Base-by-base conservation (phyloP, 495 filamentous ascomycete genomes). In the Podospora bellae-mahoneyi region DNA sequence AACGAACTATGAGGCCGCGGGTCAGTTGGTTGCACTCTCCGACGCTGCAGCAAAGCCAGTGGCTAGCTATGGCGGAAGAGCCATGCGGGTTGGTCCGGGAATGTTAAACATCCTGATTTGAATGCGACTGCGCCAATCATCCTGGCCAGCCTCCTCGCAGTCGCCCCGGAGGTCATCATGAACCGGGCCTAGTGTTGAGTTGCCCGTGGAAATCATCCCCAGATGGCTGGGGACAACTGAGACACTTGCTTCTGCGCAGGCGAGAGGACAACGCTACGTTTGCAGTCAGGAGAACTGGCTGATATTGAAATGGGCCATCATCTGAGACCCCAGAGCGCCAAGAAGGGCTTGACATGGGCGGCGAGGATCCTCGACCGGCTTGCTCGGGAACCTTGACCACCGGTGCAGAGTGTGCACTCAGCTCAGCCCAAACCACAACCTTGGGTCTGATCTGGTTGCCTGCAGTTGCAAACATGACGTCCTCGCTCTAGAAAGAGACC, bases 351-450 rank as follows among this genome's bases (percentile, higher is more conserved):
- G 58, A 58, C 53, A 26, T 48, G 57, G 57, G 53, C 56, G 27
- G 23, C 16, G 30, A 30, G 27, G 60, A 28, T 63, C 54, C 23
- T 10, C 58, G n/a, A 58, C n/a, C 34, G 23, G 48, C 39, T 58
- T 60, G 56, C 65, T 64, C 58, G 62, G 65, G 58, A 65, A 48
- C 60, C 55, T 18, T 66, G 65, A 60, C 6, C 18, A 28, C 1
- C 0, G n/a, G 28, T 34, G 56, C 54, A 65, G 32, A 32, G 30
- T 5, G 30, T 28, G 30, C 30, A n/a, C 39, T 66, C 65, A 71
- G 59, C 64, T 55, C 66, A 69, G 69, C 62, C 68, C 60, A 65
- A 72, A 65, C 71, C 71, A 62, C 71, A 62, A 63, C 71, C 62
- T 65, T 68, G 73, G 66, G 70, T 71, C 69, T 69, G 67, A 67